Conservation (phyloP, 1,284 basidiomycete genomes). For the Hortiboletus rubellus region DNA sequence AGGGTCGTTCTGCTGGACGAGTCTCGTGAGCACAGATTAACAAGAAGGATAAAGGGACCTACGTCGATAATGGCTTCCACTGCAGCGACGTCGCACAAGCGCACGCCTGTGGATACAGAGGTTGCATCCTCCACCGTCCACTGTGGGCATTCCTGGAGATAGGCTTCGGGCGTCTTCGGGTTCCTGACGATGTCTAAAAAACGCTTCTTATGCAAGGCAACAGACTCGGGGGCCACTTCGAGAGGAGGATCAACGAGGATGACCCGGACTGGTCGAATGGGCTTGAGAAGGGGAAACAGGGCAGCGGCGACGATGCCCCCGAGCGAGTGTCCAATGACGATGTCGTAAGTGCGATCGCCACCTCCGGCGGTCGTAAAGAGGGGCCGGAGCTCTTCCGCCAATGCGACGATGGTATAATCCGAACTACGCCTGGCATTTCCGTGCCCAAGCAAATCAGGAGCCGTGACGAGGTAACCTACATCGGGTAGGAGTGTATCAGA, state of each 20-base stretch:
- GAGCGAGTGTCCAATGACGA: slow-evolving; percentile 24
- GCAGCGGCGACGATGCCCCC: slow-evolving; percentile 14
- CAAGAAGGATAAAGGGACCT: not conserved
- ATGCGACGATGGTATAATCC: slow-evolving; percentile 17
- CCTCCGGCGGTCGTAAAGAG: not conserved
- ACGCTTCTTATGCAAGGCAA: too few relatives aligned
- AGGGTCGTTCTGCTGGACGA: slow-evolving; percentile 15
- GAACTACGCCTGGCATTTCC: slow-evolving; percentile 13
- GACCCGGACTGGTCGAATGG: slow-evolving; percentile 3
- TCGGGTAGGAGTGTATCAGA: not conserved
- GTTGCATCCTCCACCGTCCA: slow-evolving; percentile 7
- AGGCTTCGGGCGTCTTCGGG: slow-evolving; percentile 2
- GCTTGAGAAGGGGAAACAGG: slow-evolving; percentile 7
- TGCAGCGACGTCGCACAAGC: slow-evolving; percentile 8
- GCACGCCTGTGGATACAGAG: not conserved
- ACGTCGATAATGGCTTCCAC: slow-evolving; percentile 17
- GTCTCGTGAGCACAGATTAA: not conserved
- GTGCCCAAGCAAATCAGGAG: slow-evolving; percentile 26
- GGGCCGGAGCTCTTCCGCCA: slow-evolving; percentile 14
- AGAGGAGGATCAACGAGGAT: slow-evolving; percentile 22
- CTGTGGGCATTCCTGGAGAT: not conserved
- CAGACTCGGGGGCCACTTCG: not conserved
- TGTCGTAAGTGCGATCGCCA: not conserved
- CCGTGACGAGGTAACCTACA: slow-evolving; percentile 20
- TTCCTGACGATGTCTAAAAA: not conserved